Percentiles rank a stretch among this genome's conserved stretches.
These are phyloP conservation scores for Monilinia laxa DNA, from an alignment of 2,329 filamentous ascomycete genomes.

Conservation along the genomic window DNA sequence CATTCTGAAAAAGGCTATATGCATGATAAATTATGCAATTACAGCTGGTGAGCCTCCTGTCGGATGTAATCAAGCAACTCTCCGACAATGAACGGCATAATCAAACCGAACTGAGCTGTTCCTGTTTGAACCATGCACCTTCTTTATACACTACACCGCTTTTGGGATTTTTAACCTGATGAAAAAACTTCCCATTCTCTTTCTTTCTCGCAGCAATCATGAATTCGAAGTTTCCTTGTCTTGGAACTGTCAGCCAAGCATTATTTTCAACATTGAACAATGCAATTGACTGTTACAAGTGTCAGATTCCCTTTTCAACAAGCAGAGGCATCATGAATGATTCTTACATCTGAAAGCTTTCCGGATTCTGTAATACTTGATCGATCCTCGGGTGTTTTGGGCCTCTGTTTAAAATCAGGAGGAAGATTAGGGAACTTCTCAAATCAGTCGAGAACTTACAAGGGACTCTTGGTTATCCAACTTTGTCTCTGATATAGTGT, in stretches of 20 bases:
- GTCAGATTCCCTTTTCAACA: not conserved
- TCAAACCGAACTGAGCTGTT: conserved; percentile 9
- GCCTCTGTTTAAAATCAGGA: not conserved
- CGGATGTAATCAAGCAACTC: not conserved
- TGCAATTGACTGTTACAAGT: not conserved
- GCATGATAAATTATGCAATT: not conserved
- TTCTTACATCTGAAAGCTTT: conserved; percentile 8
- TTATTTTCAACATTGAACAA: conserved; percentile 6
- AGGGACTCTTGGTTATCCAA: not conserved
- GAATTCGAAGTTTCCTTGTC: conserved; percentile 15
- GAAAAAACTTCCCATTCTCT: conserved; percentile 15
- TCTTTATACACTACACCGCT: conserved; percentile 21
- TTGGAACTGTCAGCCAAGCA: conserved; percentile 1
- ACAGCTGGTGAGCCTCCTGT: conserved; percentile 14
- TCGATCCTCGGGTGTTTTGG: conserved; percentile 16
- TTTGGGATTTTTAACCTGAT: conserved; percentile 22
- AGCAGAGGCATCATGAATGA: no score
- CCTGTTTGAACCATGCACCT: conserved; percentile 24
- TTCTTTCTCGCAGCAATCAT: not conserved
- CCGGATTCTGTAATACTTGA: conserved; percentile 10
- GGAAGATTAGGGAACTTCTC: not conserved
- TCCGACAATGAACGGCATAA: not conserved
- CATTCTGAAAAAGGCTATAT: not conserved
- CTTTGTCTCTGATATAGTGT: not conserved
- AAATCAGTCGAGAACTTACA: not conserved